A percentile compares a stretch with the other conserved stretches of the same genome.
Conservation (phyloP, 257 asterid species). For the Leonotis leonurus region DNA sequence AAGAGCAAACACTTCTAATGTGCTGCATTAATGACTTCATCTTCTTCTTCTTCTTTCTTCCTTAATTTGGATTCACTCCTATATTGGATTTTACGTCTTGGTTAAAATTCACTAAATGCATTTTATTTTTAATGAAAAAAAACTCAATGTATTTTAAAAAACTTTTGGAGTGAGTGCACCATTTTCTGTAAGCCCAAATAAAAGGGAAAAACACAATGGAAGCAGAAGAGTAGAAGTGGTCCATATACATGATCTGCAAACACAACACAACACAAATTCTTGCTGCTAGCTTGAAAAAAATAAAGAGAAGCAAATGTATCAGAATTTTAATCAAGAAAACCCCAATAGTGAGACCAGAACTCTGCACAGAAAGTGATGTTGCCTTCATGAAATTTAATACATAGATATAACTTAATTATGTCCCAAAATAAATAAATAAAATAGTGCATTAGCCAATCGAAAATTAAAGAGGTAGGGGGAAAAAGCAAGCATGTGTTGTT, state of each 20-base stretch:
- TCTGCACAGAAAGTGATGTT: conserved; percentile 25
- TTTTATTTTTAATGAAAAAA: too few species aligned
- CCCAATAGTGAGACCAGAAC: conserved; percentile 34
- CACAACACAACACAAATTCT: neutral
- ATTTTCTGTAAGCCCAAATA: neutral
- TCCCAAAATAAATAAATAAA: neutral
- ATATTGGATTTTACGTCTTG: neutral
- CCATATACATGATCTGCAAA: too few species aligned
- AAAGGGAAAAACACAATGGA: conserved; percentile 3
- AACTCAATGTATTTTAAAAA: too few species aligned
- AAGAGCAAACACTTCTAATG: neutral
- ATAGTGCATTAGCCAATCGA: neutral
- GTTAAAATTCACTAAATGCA: too few species aligned
- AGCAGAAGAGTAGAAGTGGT: conserved; percentile 7
- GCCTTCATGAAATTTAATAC: conserved; percentile 8
- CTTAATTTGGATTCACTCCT: neutral
- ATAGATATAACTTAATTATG: neutral
- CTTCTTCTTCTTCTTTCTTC: too few species aligned
- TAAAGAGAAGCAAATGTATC: neutral
- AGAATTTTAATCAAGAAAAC: conserved; percentile 12
- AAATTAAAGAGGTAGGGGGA: too few species aligned
- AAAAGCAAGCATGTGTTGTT: conserved; percentile 28
- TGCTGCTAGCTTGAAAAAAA: neutral
- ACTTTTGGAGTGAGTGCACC: neutral
- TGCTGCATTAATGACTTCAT: conserved; percentile 4